These are phyloP conservation scores for Metschnikowia reukaufii DNA, from an alignment of 805 yeast species.

Conservation along the genomic window DNA sequence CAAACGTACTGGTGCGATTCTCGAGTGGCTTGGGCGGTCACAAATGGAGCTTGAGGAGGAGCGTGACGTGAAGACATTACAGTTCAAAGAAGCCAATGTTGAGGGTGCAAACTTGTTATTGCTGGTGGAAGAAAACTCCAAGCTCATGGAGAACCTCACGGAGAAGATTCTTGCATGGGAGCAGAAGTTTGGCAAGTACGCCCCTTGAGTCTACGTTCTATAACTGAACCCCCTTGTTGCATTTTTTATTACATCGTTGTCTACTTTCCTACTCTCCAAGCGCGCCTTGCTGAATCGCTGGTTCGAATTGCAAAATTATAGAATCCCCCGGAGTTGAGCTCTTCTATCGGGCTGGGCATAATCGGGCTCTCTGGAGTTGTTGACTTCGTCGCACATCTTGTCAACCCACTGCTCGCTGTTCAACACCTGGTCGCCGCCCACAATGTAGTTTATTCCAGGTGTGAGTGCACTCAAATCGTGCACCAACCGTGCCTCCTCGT, in stretches of 20 bases:
- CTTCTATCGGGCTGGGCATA: slow-evolving; percentile 34
- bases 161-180: slow-evolving; percentile 78
- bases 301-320: slow-evolving; percentile 12
- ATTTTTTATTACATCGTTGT: too few relatives aligned
- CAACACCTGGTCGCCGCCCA: slow-evolving; percentile 65
- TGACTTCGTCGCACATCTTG: slow-evolving; percentile 32
- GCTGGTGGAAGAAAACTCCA: slow-evolving; percentile 56
- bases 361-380: slow-evolving; percentile 15
- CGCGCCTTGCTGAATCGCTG: too few relatives aligned
- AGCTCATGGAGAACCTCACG: slow-evolving; percentile 71
- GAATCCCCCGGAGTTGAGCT: slow-evolving; percentile 40
- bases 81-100: slow-evolving; percentile 11
- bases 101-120: slow-evolving; percentile 9
- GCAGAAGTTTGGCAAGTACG: slow-evolving; percentile 58
- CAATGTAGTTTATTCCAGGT: slow-evolving; percentile 60
- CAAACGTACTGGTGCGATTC: slow-evolving; percentile 81
- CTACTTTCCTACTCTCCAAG: too few relatives aligned
- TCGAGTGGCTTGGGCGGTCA: slow-evolving; percentile 87
- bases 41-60: slow-evolving; percentile 81
- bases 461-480: slow-evolving; percentile 63
- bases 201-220: slow-evolving; percentile 27
- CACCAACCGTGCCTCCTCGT: slow-evolving; percentile 85
- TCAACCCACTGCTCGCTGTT: slow-evolving; percentile 38
- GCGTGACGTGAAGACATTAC: slow-evolving; percentile 15
- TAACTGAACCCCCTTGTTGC: too few relatives aligned